phyloP scores from a whole-genome alignment of 2,329 filamentous ascomycete species.

The Escovopsis sp. region DNA sequence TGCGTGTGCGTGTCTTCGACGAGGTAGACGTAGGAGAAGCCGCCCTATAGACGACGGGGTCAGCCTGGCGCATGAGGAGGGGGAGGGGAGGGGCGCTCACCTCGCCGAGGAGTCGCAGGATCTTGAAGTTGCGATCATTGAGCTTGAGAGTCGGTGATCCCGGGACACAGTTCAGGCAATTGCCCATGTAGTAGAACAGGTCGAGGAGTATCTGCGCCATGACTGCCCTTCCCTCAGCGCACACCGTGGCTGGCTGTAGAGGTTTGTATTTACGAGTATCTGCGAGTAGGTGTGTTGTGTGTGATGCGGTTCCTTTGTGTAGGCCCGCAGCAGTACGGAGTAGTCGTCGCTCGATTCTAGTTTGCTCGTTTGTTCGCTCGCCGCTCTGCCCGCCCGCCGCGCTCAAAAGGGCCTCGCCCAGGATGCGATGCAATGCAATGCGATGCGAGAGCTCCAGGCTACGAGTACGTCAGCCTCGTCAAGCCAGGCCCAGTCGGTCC shows the following conservation, averaged over 20 bases:
- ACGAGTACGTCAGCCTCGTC: no score
- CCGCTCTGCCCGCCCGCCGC: no score
- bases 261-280: no score
- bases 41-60: slow-evolving; percentile 42
- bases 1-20: slow-evolving; percentile 80
- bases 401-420: no score
- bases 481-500: no score
- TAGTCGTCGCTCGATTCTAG: no score
- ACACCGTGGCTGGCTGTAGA: not conserved
- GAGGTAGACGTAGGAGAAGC: slow-evolving; percentile 98
- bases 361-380: no score
- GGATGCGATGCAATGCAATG: no score
- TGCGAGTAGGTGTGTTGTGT: no score
- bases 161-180: slow-evolving; percentile 93
- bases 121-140: slow-evolving; percentile 90
- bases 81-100: slow-evolving; percentile 29
- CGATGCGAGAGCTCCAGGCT: not conserved
- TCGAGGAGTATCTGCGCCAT: slow-evolving; percentile 84
- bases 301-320: no score
- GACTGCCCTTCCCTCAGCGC: slow-evolving; percentile 3
- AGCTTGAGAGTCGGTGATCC: slow-evolving; percentile 89
- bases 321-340: no score
- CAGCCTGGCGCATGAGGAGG: no score
- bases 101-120: slow-evolving; percentile 84
- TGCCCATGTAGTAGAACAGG: slow-evolving; percentile 78